Evolutionary conservation across 2,329 filamentous ascomycete genomes (phyloP), one percentile per base, ranked within the genome.

Genomic region (Botrytis byssoidea): DNA sequence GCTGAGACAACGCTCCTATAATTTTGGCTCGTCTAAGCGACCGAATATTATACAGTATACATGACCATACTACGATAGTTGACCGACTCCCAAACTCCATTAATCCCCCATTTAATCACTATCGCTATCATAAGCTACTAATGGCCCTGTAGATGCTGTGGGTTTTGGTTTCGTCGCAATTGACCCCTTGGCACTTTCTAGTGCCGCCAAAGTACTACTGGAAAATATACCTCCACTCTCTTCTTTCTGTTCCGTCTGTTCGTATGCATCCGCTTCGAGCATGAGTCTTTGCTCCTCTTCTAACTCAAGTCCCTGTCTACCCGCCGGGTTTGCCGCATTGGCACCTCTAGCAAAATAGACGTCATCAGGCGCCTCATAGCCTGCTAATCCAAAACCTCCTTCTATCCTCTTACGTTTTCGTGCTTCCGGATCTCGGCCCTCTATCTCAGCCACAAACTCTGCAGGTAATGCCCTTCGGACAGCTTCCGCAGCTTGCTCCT

Each of bases 401-500:
- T 98, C 94, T 40, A 97, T 90, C 83, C 93, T 97, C 82, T 95
- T 90, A 79, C 95, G 87, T 85, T 98, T 98, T 80, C 91, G 88
- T 59, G 94, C 92, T 78, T 95, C 93, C 0, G 93, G 93, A 77
- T 97, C 94, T 69, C 93, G 89, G 25, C 96, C 96, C 82, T 99
- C 96, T 66, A 99, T 91, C 85, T 99, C 94, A 0, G 94, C 94
- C 0, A 99, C 91, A 77, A 96, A 98, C 42, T 94, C 93, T 0
- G 92, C 94, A 0, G 96, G 96, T 7, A 99, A 85, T 0, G 96
- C 95, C 77, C 92, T 88, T 29, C 96, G 87, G 73, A 99, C 94
- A 1, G 96, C 97, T 79, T 98, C 96, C 0, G 96, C 96, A 2
- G 96, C 96, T 82, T 99, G 96, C 81, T 99, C 96, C 81, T 99